These are phyloP conservation scores for Solanum pinnatisectum DNA, from an alignment of 257 asterid species.

Conservation along the genomic window DNA sequence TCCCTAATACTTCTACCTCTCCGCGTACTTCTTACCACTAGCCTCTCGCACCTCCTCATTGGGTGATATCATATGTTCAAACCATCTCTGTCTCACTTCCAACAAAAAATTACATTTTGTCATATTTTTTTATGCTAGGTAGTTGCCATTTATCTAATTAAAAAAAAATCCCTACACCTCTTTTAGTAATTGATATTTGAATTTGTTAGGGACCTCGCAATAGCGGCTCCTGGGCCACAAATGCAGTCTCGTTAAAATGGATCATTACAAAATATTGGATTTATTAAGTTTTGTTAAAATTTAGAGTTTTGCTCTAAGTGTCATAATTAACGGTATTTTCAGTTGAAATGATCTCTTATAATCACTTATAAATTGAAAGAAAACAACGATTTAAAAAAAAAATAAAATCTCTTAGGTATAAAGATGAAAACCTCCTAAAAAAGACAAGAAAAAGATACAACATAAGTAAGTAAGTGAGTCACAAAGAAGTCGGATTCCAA, in stretches of 20 bases:
- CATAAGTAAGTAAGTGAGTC: too few species aligned
- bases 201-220: background rate
- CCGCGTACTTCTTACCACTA: background rate
- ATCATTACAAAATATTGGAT: background rate
- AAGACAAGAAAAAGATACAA: background rate
- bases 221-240: background rate
- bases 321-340: too few species aligned
- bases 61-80: rapidly evolving
- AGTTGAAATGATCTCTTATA: too few species aligned
- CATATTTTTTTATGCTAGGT: background rate
- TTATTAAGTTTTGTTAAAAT: too few species aligned
- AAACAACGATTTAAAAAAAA: too few species aligned
- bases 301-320: too few species aligned
- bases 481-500: too few species aligned
- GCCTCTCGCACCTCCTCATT: background rate
- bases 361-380: too few species aligned
- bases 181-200: too few species aligned
- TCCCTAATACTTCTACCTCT: background rate
- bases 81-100: background rate
- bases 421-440: too few species aligned
- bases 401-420: background rate
- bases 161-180: background rate
- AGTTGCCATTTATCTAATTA: background rate
- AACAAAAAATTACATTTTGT: background rate
- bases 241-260: background rate